phyloP scores from a whole-genome alignment of 306 rosid species.

The Quillaja saponaria region DNA sequence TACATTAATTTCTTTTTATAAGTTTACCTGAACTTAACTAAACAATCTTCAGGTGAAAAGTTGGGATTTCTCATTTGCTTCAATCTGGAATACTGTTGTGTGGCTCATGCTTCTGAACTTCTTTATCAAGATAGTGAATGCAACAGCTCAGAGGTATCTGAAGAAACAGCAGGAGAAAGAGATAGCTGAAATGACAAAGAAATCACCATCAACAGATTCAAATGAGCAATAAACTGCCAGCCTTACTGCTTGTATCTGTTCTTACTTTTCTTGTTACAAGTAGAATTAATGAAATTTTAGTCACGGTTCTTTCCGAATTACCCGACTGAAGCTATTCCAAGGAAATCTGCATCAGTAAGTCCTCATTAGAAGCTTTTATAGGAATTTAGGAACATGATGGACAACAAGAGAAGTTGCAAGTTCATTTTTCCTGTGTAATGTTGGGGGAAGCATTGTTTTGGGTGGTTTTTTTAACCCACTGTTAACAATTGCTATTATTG shows the following conservation, averaged over 20 bases:
- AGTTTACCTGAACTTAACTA: slow-evolving; percentile 9
- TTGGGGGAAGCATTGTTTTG: slow-evolving; percentile 56
- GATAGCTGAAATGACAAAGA: slow-evolving; percentile 42
- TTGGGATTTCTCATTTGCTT: slow-evolving; percentile 85
- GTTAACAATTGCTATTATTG: slow-evolving; percentile 41
- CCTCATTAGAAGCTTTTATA: slow-evolving; percentile 48
- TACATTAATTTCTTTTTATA: neutral
- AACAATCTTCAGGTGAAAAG: slow-evolving; percentile 55
- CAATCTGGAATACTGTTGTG: slow-evolving; percentile 83
- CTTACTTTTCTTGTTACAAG: slow-evolving; percentile 24
- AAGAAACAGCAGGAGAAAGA: slow-evolving; percentile 74
- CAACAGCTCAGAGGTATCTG: slow-evolving; percentile 81
- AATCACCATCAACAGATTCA: slow-evolving; percentile 31
- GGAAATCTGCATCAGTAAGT: slow-evolving; percentile 16
- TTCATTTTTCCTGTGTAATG: slow-evolving; percentile 25
- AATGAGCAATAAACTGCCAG: slow-evolving; percentile 32
- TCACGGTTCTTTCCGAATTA: slow-evolving; percentile 33
- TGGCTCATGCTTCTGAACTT: slow-evolving; percentile 98
- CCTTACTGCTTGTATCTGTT: slow-evolving; percentile 30
- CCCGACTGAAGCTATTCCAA: slow-evolving; percentile 32
- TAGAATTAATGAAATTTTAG: slow-evolving; percentile 36
- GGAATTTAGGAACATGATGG: slow-evolving; percentile 35
- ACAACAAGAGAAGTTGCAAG: slow-evolving; percentile 36
- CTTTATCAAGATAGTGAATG: slow-evolving; percentile 79
- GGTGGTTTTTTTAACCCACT: slow-evolving; percentile 36